Conservation (phyloP, 2,329 filamentous ascomycete genomes). For the Curvularia verruculosa region DNA sequence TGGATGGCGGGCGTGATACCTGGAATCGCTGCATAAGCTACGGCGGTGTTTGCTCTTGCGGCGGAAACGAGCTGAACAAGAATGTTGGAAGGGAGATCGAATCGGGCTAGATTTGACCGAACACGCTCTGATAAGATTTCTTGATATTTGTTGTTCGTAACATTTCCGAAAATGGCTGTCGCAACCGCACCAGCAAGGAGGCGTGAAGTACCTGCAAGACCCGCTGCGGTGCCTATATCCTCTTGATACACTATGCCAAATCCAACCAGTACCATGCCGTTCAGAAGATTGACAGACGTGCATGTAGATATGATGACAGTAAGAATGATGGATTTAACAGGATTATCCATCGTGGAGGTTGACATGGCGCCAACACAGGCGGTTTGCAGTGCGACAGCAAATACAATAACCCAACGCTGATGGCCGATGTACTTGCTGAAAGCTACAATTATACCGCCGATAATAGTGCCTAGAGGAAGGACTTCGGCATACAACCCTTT, state of each 20-base stretch:
- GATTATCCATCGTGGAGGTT: constrained; percentile 34
- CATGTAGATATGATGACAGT: constrained; percentile 38
- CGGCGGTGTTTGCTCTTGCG: constrained; percentile 31
- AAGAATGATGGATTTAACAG: constrained; percentile 32
- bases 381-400: constrained; percentile 36
- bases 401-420: constrained; percentile 37
- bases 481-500: constrained; percentile 38
- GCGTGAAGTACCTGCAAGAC: constrained; percentile 37
- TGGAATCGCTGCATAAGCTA: constrained; percentile 35
- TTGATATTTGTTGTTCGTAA: constrained; percentile 40
- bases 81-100: constrained; percentile 21
- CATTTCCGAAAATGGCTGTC: constrained; percentile 37
- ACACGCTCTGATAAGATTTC: constrained; percentile 21
- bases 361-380: constrained; percentile 38
- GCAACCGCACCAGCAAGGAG: constrained; percentile 38
- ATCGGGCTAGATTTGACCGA: constrained; percentile 22
- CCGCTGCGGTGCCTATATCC: constrained; percentile 41
- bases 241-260: constrained; percentile 41
- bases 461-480: constrained; percentile 33
- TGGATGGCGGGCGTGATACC: constrained; percentile 37
- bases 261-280: constrained; percentile 39
- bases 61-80: constrained; percentile 30
- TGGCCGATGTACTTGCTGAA: constrained; percentile 39
- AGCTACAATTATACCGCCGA: constrained; percentile 37
- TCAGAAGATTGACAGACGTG: constrained; percentile 38